These are phyloP conservation scores for Saccharum officinarum DNA, from an alignment of 176 grass and related monocot species.

Conservation along the genomic window DNA sequence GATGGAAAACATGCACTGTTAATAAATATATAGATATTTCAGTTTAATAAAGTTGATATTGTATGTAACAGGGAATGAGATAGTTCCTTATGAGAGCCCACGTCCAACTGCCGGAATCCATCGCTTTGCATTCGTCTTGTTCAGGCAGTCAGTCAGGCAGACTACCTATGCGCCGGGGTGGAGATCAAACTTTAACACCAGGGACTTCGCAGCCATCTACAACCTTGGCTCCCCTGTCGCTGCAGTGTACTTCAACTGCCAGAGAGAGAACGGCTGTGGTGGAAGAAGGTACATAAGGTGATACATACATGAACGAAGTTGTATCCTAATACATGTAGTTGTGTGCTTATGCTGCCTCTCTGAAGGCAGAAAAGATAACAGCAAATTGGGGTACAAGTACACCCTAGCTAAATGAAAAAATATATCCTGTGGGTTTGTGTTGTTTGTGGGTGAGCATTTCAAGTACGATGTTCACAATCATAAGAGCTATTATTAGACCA, in stretches of 20 bases:
- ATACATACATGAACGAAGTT: neutral
- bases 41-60: constrained; percentile 24
- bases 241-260: constrained; percentile 86
- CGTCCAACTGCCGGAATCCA: constrained; percentile 80
- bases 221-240: constrained; percentile 72
- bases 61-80: constrained; percentile 69
- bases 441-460: neutral
- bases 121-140: constrained; percentile 82
- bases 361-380: constrained; percentile 15
- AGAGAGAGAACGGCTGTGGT: constrained; percentile 87
- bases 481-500: constrained; percentile 20
- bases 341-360: constrained; percentile 1
- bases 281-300: constrained; percentile 68
- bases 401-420: neutral
- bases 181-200: constrained; percentile 82
- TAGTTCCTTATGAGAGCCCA: constrained; percentile 81
- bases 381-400: constrained; percentile 4
- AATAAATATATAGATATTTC: neutral
- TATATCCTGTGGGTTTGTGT: neutral
- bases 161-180: constrained; percentile 71
- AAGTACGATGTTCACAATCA: neutral
- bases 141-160: constrained; percentile 68
- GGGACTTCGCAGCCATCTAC: constrained; percentile 67
- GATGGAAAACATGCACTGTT: neutral
- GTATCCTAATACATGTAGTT: neutral